phyloP scores from a whole-genome alignment of 768 basidiomycete species.

The Podaxis sp. region DNA sequence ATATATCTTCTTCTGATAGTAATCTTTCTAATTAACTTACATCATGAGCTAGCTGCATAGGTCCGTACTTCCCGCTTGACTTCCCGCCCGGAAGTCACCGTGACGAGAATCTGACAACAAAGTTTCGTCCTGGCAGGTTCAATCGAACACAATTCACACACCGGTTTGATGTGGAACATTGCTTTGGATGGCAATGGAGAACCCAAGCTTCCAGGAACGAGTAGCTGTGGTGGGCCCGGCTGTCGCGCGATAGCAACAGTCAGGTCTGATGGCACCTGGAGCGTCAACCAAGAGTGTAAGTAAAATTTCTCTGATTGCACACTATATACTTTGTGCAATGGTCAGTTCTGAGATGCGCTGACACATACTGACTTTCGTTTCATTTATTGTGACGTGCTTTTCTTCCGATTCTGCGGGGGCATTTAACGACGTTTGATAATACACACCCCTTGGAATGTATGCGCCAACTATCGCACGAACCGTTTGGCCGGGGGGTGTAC shows the following conservation, averaged over 20 bases:
- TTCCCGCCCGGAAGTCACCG: background rate
- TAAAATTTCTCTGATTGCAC: constrained; percentile 10
- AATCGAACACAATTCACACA: constrained; percentile 37
- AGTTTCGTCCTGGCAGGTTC: constrained; percentile 28
- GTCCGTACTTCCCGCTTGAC: constrained; percentile 17
- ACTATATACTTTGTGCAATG: background rate
- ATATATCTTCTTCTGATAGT: background rate
- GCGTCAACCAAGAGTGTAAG: constrained; percentile 71
- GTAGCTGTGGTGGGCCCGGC: constrained; percentile 56
- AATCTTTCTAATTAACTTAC: background rate
- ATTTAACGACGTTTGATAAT: background rate
- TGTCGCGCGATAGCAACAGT: constrained; percentile 68
- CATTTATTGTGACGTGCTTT: background rate
- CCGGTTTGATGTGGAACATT: constrained; percentile 71
- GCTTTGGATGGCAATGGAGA: constrained; percentile 59
- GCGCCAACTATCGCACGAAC: background rate
- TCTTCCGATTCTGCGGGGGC: background rate
- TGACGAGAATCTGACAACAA: background rate
- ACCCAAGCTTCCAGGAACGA: constrained; percentile 59
- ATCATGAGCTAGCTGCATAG: constrained; percentile 21
- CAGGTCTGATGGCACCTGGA: constrained; percentile 58
- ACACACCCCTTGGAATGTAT: background rate
- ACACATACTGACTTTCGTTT: background rate
- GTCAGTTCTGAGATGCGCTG: background rate
- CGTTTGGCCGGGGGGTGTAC: background rate